Evolutionary conservation across 2,329 filamentous ascomycete species (phyloP), one percentile per base, ranked within the genome.

Genomic region (Ceratocystis albifundus): DNA sequence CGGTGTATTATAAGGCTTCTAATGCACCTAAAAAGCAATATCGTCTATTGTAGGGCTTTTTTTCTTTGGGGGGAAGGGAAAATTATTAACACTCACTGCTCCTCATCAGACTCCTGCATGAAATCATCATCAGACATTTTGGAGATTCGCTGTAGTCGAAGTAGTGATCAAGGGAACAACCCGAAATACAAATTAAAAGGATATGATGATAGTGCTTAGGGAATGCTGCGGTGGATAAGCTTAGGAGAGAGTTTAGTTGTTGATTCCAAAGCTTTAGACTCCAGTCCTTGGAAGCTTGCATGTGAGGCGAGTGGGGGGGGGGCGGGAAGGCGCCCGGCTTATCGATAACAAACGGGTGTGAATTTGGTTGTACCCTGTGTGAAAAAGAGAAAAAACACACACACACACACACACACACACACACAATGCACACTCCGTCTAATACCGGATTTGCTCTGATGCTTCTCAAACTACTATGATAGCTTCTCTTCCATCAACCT

Each of bases 61-160:
- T 22, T n/a, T n/a, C n/a, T n/a, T n/a, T n/a, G n/a, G n/a, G n/a
- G n/a, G 28, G n/a, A 30, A 59, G 28, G 28, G 28, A 28, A 20
- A 15, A 36, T 32, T 2, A 44, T 44, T 10, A 28, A 48, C 22
- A 70, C 74, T 67, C 70, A 76, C 77, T 78, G 76, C 72, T 79
- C 77, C 70, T 79, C 77, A 61, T 78, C 77, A 45, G 77, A 79
- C 72, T 79, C 76, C 69, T 79, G 77, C 77, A 79, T 79, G 62
- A 79, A 79, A 70, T 78, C 77, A 69, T 81, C 80, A 73, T 82
- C 80, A 48, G 80, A 81, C 80, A 81, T 81, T 17, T 65, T 75
- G 72, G 30, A 1, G n/a, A 41, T n/a, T n/a, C 46, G 30, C 6
- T 30, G 10, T 36, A 41, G 3, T 30, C 25, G 17, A 20, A 10